Evolutionary conservation across 495 filamentous ascomycete species (phyloP).

Genomic region (Penicillium bovifimosum): DNA sequence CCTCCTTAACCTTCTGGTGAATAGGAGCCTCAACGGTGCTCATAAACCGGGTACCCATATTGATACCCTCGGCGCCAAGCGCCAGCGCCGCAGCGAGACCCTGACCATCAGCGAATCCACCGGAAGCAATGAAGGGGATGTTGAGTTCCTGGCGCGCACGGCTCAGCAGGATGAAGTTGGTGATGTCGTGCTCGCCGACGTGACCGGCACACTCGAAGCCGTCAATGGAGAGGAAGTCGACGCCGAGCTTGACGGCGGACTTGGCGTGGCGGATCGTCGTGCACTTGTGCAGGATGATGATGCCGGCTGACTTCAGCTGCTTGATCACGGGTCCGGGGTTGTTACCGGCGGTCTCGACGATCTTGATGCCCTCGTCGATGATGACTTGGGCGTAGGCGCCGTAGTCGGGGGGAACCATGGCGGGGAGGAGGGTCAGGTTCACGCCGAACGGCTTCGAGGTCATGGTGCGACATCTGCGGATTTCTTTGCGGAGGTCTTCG

Average conservation of each 20-base stretch:
- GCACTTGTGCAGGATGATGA: constrained; percentile 90
- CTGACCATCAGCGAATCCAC: constrained; percentile 92
- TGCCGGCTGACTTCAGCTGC: constrained; percentile 74
- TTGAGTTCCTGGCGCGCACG: constrained; percentile 78
- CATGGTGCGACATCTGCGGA: constrained; percentile 76
- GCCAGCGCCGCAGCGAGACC: constrained; percentile 88
- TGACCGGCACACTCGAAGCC: constrained; percentile 97
- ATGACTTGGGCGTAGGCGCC: constrained; percentile 85
- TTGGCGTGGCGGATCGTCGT: constrained; percentile 93
- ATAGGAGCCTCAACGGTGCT: constrained; percentile 89
- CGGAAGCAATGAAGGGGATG: constrained; percentile 90
- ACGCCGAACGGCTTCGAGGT: constrained; percentile 89
- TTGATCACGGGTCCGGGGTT: constrained; percentile 85
- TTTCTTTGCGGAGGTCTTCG: constrained; percentile 90
- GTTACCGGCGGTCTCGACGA: constrained; percentile 97
- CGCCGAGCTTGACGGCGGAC: constrained; percentile 87
- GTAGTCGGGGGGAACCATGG: constrained; percentile 87
- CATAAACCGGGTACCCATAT: constrained; percentile 93
- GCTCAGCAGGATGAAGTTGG: constrained; percentile 90
- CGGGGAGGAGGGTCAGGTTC: constrained; percentile 91
- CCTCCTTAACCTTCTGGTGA: constrained; percentile 86
- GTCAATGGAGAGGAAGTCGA: constrained; percentile 94
- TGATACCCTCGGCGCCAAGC: constrained; percentile 90
- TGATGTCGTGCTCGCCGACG: constrained; percentile 94
- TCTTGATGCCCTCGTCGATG: constrained; percentile 87